Conservation (phyloP, 2,329 filamentous ascomycete genomes). For the Monosporascus sp. region DNA sequence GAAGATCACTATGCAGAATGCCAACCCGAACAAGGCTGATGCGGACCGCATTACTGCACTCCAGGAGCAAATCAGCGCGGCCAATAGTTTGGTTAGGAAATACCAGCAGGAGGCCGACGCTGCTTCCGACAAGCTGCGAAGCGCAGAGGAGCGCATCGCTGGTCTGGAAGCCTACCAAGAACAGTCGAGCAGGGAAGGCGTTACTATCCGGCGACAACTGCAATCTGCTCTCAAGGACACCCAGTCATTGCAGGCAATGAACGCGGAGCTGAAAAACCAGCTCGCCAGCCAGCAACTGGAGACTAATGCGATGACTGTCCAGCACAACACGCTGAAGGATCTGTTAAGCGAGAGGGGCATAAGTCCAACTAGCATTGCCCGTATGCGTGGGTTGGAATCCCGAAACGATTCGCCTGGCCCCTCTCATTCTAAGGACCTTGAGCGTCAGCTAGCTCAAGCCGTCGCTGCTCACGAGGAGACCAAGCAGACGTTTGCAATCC, state of each 20-base stretch:
- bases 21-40: constrained; percentile 43
- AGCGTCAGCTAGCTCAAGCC: constrained; percentile 77
- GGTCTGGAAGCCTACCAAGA: constrained; percentile 96
- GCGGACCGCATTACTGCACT: constrained; percentile 67
- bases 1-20: constrained; percentile 57
- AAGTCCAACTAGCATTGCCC: constrained; percentile 66
- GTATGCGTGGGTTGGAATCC: constrained; percentile 68
- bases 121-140: constrained; percentile 82
- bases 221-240: constrained; percentile 79
- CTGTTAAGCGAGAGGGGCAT: constrained; percentile 86
- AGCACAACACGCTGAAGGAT: constrained; percentile 90
- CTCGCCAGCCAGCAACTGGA: constrained; percentile 85
- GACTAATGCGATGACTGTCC: constrained; percentile 86
- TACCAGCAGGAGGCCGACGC: constrained; percentile 85
- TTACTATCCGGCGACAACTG: constrained; percentile 83
- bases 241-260: constrained; percentile 74
- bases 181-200: constrained; percentile 88
- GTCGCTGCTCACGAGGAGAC: constrained; percentile 81
- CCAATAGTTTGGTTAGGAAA: constrained; percentile 76
- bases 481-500: constrained; percentile 69
- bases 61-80: constrained; percentile 72
- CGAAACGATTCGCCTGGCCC: constrained; percentile 77
- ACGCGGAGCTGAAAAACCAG: constrained; percentile 76
- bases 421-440: constrained; percentile 74
- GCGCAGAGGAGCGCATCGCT: constrained; percentile 93